A percentile compares a stretch with the other conserved stretches of the same genome.
Conservation (phyloP, 768 basidiomycete species). For the Fibroporia radiculosa region DNA sequence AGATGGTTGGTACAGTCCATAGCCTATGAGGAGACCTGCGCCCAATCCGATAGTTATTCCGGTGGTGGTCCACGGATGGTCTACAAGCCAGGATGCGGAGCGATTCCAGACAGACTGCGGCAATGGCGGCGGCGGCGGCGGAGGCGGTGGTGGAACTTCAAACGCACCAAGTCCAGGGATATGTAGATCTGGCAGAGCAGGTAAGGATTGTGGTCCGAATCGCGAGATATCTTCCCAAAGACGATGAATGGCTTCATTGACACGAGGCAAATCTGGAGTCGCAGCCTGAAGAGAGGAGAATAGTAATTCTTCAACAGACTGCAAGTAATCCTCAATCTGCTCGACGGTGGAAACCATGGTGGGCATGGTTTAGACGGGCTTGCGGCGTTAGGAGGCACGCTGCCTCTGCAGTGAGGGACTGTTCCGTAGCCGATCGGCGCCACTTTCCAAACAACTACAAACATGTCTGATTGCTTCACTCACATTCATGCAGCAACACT, state of each 20-base stretch:
- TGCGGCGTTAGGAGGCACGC: neutral
- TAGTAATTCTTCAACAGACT: constrained; percentile 57
- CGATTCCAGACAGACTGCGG: constrained; percentile 40
- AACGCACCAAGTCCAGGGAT: constrained; percentile 65
- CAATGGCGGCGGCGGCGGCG: constrained; percentile 54
- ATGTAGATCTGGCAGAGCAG: constrained; percentile 41
- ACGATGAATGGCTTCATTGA: constrained; percentile 58
- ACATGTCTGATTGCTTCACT: no score
- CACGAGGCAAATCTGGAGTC: constrained; percentile 51
- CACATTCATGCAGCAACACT: no score
- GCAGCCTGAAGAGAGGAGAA: constrained; percentile 47
- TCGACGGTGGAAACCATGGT: constrained; percentile 33
- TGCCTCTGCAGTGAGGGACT: no score
- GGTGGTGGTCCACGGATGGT: constrained; percentile 55
- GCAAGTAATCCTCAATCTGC: constrained; percentile 64
- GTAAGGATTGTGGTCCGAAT: constrained; percentile 55
- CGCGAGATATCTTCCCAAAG: constrained; percentile 77
- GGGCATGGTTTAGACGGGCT: constrained; percentile 9
- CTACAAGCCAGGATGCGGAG: constrained; percentile 43
- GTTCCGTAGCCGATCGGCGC: no score
- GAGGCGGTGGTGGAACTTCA: constrained; percentile 57
- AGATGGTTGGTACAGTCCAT: constrained; percentile 25
- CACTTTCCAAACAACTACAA: neutral
- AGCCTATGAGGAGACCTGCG: constrained; percentile 53
- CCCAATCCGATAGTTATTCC: constrained; percentile 54